Evolutionary conservation across 352 stramenopile genomes (phyloP).

Genomic region (Heterotrichella gracilis): DNA sequence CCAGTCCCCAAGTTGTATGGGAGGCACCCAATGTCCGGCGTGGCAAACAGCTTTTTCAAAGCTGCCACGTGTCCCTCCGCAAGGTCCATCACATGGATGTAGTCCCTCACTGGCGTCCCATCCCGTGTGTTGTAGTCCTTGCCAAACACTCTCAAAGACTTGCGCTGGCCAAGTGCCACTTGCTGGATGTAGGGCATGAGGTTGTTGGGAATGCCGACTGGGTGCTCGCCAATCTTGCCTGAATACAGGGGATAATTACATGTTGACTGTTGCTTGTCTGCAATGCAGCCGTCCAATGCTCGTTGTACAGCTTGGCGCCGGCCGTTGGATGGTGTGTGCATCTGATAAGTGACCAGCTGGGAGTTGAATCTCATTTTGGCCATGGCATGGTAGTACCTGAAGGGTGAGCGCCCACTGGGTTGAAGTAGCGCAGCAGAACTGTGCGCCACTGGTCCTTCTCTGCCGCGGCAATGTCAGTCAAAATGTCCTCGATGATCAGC

Average conservation of each 20-base stretch:
- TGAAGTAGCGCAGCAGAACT: constrained; percentile 55
- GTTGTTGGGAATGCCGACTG: constrained; percentile 48
- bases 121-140: constrained; percentile 46
- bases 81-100: constrained; percentile 59
- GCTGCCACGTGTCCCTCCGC: constrained; percentile 39
- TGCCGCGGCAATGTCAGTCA: constrained; percentile 29
- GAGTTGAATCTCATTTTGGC: too few relatives aligned
- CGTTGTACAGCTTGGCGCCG: too few relatives aligned
- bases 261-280: too few relatives aligned
- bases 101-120: constrained; percentile 49
- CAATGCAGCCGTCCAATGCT: too few relatives aligned
- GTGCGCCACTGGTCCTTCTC: constrained; percentile 28
- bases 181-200: constrained; percentile 50
- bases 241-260: too few relatives aligned
- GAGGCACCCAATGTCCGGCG: constrained; percentile 22
- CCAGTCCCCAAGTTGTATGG: constrained; percentile 46
- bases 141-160: constrained; percentile 47
- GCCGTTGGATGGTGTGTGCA: too few relatives aligned
- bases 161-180: constrained; percentile 36
- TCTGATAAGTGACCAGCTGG: too few relatives aligned
- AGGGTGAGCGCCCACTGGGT: constrained; percentile 45
- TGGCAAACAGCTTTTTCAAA: constrained; percentile 27
- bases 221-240: constrained; percentile 51
- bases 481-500: constrained; percentile 53
- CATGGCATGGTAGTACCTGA: too few relatives aligned